phyloP scores from a whole-genome alignment of 2,329 filamentous ascomycete species.

The Colletotrichum salicis region DNA sequence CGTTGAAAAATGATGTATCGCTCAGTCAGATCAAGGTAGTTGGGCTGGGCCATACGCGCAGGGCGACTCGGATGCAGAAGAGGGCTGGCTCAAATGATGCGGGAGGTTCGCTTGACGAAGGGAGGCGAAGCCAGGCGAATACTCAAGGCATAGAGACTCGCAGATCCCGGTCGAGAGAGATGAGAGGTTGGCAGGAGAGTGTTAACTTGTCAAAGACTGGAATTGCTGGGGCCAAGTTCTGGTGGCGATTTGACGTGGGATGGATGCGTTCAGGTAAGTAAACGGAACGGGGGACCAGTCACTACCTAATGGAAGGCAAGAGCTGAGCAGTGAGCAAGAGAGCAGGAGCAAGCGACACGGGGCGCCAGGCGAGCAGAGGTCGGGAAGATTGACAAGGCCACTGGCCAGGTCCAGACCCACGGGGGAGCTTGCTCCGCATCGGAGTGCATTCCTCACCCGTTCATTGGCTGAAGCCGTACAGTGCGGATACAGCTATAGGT shows the following conservation, averaged over 20 bases:
- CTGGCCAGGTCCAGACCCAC: not conserved
- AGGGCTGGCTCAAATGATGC: not conserved
- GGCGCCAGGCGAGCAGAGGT: not conserved
- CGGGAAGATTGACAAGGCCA: not conserved
- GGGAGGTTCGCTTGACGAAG: not conserved
- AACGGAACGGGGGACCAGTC: too few species aligned
- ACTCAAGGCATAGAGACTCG: not conserved
- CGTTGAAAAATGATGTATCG: not conserved
- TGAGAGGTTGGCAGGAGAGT: not conserved
- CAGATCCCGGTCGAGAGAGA: too few species aligned
- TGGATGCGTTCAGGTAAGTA: not conserved
- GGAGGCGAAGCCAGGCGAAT: not conserved
- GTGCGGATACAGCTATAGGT: too few species aligned
- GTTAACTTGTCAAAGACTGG: too few species aligned
- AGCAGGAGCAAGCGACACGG: not conserved
- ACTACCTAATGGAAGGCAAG: too few species aligned
- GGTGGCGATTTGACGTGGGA: not conserved
- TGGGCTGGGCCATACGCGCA: not conserved
- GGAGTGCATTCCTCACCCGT: not conserved
- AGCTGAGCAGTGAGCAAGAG: not conserved
- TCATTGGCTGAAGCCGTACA: too few species aligned
- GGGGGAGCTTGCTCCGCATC: not conserved
- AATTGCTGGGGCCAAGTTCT: too few species aligned
- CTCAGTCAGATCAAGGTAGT: not conserved
- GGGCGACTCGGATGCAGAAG: not conserved